phyloP scores from a whole-genome alignment of 257 asterid species.

The Linaria vulgaris region DNA sequence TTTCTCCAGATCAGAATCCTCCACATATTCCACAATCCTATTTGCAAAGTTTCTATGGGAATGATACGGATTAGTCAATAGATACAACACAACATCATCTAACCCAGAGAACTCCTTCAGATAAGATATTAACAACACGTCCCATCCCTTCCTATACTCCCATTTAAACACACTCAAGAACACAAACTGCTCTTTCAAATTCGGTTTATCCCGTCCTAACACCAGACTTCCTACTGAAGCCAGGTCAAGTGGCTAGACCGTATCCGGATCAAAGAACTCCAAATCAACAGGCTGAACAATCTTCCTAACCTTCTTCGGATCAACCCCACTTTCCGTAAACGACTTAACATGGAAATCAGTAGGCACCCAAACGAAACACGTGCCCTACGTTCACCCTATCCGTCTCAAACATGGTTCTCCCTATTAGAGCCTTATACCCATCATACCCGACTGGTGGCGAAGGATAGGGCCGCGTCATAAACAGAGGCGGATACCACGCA shows the following conservation, averaged over 20 bases:
- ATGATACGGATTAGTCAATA: conserved; percentile 74
- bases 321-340: conserved; percentile 70
- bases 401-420: conserved; percentile 97
- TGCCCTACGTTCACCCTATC: conserved; percentile 67
- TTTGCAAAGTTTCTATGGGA: conserved; percentile 53
- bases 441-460: conserved; percentile 46
- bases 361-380: conserved; percentile 79
- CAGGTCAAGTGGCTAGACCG: conserved; percentile 53
- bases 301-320: conserved; percentile 61
- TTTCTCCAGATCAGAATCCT: conserved; percentile 43
- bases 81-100: conserved; percentile 55
- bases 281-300: conserved; percentile 78
- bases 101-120: conserved; percentile 54
- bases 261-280: conserved; percentile 59
- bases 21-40: conserved; percentile 59
- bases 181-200: conserved; percentile 32
- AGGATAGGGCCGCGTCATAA: conserved; percentile 74
- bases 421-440: conserved; percentile 54
- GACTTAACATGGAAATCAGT: conserved; percentile 72
- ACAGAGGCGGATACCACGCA: conserved; percentile 90
- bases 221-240: conserved; percentile 38
- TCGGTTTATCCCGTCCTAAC: conserved; percentile 37
- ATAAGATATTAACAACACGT: conserved; percentile 64
- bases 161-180: conserved; percentile 86
- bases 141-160: conserved; percentile 95